Percentiles rank a stretch among this genome's conserved stretches.
Conservation (phyloP, 257 asterid genomes). For the Knoxia roxburghii region DNA sequence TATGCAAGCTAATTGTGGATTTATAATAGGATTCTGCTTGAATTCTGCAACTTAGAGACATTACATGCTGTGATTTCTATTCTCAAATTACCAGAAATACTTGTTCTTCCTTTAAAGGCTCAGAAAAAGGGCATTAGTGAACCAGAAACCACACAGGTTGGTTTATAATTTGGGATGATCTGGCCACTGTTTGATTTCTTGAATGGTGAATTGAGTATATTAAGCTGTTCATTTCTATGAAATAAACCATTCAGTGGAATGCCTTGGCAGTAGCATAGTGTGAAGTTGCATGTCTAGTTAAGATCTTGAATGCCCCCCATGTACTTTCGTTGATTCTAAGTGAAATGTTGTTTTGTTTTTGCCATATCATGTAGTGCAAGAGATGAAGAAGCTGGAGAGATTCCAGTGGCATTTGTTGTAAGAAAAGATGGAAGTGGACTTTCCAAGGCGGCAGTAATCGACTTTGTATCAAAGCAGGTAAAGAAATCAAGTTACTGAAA, state of each 20-base stretch:
- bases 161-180: neutral
- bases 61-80: too few relatives aligned
- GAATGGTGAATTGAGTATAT: neutral
- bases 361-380: constrained; percentile 31
- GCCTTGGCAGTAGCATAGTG: neutral
- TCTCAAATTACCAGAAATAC: too few relatives aligned
- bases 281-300: constrained; percentile 2
- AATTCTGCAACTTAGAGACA: neutral
- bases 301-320: neutral
- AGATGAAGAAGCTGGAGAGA: constrained; percentile 81
- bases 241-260: neutral
- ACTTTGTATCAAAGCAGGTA: constrained; percentile 67
- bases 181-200: neutral
- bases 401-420: constrained; percentile 83
- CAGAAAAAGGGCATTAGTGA: neutral
- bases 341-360: neutral
- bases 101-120: neutral
- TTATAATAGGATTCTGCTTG: neutral
- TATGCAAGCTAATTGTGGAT: neutral
- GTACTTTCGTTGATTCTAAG: neutral
- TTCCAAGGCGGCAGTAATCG: constrained; percentile 44
- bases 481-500: neutral
- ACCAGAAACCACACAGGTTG: neutral
- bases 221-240: neutral
- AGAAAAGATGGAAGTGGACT: constrained; percentile 41